Conservation (phyloP, 805 yeast genomes). For the Yamadazyma olivae region DNA sequence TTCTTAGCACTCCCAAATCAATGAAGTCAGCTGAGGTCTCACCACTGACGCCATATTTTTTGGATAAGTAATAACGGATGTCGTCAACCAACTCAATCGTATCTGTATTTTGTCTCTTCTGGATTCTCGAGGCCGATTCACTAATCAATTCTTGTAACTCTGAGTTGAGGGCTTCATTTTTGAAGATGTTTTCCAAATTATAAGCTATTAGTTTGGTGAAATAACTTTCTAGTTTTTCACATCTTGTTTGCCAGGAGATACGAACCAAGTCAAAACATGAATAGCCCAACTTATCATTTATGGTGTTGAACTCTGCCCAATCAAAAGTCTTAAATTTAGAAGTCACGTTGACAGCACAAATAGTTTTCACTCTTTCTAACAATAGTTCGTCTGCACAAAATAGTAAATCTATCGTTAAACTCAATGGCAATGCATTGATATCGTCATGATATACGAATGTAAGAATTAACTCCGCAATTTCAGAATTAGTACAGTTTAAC, state of each 20-base stretch:
- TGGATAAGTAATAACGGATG: constrained; percentile 58
- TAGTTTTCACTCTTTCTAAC: constrained; percentile 61
- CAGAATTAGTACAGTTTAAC: constrained; percentile 16
- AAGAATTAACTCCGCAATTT: constrained; percentile 11
- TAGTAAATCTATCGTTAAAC: constrained; percentile 53
- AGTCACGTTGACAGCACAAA: constrained; percentile 54
- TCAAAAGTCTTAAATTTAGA: constrained; percentile 19
- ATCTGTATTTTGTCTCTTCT: constrained; percentile 66
- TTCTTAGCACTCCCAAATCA: constrained; percentile 16
- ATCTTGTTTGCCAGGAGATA: constrained; percentile 65
- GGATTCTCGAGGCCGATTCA: constrained; percentile 54
- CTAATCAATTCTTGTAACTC: constrained; percentile 19
- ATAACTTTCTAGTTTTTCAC: constrained; percentile 62
- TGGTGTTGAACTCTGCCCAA: constrained; percentile 15
- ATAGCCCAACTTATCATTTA: constrained; percentile 24
- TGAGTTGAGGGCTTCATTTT: constrained; percentile 25
- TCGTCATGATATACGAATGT: constrained; percentile 59
- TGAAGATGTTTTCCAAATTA: constrained; percentile 36
- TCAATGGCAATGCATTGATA: constrained; percentile 44
- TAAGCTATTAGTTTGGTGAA: constrained; percentile 59
- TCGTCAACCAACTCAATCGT: constrained; percentile 80
- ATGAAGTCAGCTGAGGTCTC: constrained; percentile 22
- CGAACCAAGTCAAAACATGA: constrained; percentile 55
- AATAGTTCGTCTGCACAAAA: constrained; percentile 57
- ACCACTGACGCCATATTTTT: constrained; percentile 30